Percentiles rank a stretch among this genome's conserved stretches.
phyloP scores from a whole-genome alignment of 768 basidiomycete species.

The Rhodotorula toruloides region DNA sequence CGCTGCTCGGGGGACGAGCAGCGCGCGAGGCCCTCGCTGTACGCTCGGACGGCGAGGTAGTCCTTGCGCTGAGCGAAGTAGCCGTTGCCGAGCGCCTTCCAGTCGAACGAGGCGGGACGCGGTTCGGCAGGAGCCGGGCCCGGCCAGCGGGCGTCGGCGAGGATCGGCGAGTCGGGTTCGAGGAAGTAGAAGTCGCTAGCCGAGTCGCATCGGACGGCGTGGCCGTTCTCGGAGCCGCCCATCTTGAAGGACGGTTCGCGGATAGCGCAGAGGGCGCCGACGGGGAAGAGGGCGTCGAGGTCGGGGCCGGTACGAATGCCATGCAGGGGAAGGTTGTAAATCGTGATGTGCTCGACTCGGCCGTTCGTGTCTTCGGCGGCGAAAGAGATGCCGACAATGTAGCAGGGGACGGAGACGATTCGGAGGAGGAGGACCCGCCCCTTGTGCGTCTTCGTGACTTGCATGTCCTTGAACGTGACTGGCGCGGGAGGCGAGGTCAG shows the following conservation, averaged over 20 bases:
- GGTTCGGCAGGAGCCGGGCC: background rate
- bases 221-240: constrained; percentile 12
- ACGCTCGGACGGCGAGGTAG: constrained; percentile 44
- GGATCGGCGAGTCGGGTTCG: background rate
- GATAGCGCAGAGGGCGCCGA: constrained; percentile 44
- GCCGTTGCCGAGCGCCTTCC: constrained; percentile 42
- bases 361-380: background rate
- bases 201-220: constrained; percentile 45
- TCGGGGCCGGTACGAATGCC: constrained; percentile 2
- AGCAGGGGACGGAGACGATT: background rate
- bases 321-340: background rate
- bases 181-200: constrained; percentile 39
- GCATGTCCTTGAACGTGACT: background rate
- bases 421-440: background rate
- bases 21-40: constrained; percentile 14
- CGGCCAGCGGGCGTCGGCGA: constrained; percentile 22
- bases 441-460: background rate
- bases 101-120: background rate
- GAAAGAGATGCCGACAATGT: background rate
- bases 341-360: background rate
- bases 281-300: constrained; percentile 44
- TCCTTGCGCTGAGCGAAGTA: constrained; percentile 39
- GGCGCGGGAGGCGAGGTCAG: too few relatives aligned
- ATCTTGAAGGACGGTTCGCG: constrained; percentile 46
- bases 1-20: background rate